Conservation (phyloP, 129 eudicot genomes). For the Centrapalus pauciflorus region DNA sequence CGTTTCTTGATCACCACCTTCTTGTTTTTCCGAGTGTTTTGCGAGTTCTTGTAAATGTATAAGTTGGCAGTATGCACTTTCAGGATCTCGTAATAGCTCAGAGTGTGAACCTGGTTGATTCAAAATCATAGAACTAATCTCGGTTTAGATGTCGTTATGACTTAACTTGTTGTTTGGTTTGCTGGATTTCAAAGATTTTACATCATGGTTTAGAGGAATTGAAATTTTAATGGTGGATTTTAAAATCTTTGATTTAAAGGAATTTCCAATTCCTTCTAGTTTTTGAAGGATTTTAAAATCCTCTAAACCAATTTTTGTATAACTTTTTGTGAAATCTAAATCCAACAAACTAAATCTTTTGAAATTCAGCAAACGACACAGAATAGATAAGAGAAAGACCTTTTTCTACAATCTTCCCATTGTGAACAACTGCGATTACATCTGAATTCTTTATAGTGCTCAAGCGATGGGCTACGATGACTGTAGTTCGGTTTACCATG, state of each 20-base stretch:
- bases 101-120: slow-evolving; percentile 50
- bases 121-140: too few relatives aligned
- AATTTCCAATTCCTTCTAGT: too few relatives aligned
- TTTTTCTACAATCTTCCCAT: slow-evolving; percentile 65
- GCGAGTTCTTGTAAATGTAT: slow-evolving; percentile 54
- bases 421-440: slow-evolving; percentile 60
- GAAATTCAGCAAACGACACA: background rate
- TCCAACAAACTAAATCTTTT: too few relatives aligned
- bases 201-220: too few relatives aligned
- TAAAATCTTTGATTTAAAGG: too few relatives aligned
- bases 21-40: slow-evolving; percentile 25
- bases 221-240: too few relatives aligned
- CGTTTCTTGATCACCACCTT: slow-evolving; percentile 23
- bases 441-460: slow-evolving; percentile 60
- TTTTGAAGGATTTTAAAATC: too few relatives aligned
- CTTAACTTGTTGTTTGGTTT: too few relatives aligned
- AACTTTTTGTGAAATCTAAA: too few relatives aligned
- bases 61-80: slow-evolving; percentile 79
- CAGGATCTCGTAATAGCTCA: slow-evolving; percentile 64
- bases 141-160: too few relatives aligned
- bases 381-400: slow-evolving; percentile 31
- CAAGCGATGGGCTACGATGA: slow-evolving; percentile 79
- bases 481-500: slow-evolving; percentile 67
- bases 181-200: too few relatives aligned
- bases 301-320: too few relatives aligned